Conservation (phyloP, 371 early-diverging fungal species). For the Phascolomyces articulosus region DNA sequence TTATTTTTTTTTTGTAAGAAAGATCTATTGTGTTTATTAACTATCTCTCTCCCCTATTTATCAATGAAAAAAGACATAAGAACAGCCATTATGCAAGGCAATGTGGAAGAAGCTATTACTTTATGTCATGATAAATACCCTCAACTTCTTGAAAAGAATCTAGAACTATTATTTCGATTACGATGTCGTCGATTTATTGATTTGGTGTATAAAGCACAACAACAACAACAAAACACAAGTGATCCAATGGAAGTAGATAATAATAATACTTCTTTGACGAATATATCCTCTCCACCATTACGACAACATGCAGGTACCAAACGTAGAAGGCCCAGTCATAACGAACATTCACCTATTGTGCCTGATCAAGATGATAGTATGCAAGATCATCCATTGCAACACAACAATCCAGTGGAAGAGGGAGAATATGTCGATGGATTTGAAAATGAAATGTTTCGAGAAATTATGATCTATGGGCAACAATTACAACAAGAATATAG, state of each 20-base stretch:
- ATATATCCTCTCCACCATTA: constrained; percentile 6
- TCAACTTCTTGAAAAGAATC: constrained; percentile 54
- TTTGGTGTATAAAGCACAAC: constrained; percentile 49
- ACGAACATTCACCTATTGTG: background rate
- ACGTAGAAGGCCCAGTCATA: constrained; percentile 27
- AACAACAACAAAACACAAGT: background rate
- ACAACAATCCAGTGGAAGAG: background rate
- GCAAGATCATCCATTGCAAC: background rate
- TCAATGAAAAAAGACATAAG: constrained; percentile 52
- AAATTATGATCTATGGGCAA: constrained; percentile 57
- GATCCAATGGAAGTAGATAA: constrained; percentile 17
- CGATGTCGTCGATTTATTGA: constrained; percentile 84
- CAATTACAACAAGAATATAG: constrained; percentile 67
- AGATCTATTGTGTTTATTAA: too few relatives aligned
- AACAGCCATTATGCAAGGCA: constrained; percentile 60
- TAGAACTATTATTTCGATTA: constrained; percentile 68
- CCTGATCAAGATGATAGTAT: background rate
- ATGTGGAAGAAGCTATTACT: constrained; percentile 68
- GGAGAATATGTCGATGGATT: background rate
- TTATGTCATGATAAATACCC: constrained; percentile 64
- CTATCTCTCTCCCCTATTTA: too few relatives aligned
- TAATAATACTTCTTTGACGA: too few relatives aligned
- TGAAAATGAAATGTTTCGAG: background rate
- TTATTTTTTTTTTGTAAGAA: too few relatives aligned
- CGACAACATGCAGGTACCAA: constrained; percentile 22